Base-by-base conservation (phyloP, 805 yeast species). In the Sungouiella thailandica region DNA sequence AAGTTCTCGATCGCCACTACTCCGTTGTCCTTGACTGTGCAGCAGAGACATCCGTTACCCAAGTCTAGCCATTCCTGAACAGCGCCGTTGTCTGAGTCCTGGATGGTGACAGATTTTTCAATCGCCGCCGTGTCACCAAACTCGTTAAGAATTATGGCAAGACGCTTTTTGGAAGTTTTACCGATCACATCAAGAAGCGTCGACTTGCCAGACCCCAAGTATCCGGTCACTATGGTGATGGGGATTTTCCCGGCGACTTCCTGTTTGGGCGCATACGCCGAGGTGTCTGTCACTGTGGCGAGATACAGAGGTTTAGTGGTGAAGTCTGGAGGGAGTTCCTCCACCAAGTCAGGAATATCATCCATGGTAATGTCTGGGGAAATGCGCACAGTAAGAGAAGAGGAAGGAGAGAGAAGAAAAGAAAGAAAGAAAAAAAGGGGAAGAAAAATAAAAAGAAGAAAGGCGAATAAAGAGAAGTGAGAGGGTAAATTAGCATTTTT, bases 21-120 rank as follows among this genome's bases (percentile, higher is more conserved):
- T 4, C 98, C 98, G 36, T 80, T 83, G 55, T 89, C 97, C 53
- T 87, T 88, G 22, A 94, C 95, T 0, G 97, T 85, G 52, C 98
- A 93, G 55, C 98, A 93, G 25, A 93, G 68, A 57, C 98, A 93
- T 2, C 98, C 98, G 53, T 93, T 93, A 1, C 96, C 97, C 22
- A 93, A 65, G 55, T 93, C 98, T 3, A 93, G 68, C 98, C 98
- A 93, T 52, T 93, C 97, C 49, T 88, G 85, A 32, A 84, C 81
- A 2, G 78, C 63, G 23, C 53, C 51, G 3, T 68, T 62, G 7
- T 65, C 67, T 7, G 72, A 68, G 20, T 71, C 74, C 35, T 70
- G 64, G 7, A 90, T 79, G 0, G 94, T 83, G 36, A 93, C 70
- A 1, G 94, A 74, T 53, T 84, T 83, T 55, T 93, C 98, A 41